A percentile compares a stretch with the other conserved stretches of the same genome.
Evolutionary conservation across 1,284 basidiomycete species (phyloP).

Genomic region (Microbotryum lychnidis-dioicae): DNA sequence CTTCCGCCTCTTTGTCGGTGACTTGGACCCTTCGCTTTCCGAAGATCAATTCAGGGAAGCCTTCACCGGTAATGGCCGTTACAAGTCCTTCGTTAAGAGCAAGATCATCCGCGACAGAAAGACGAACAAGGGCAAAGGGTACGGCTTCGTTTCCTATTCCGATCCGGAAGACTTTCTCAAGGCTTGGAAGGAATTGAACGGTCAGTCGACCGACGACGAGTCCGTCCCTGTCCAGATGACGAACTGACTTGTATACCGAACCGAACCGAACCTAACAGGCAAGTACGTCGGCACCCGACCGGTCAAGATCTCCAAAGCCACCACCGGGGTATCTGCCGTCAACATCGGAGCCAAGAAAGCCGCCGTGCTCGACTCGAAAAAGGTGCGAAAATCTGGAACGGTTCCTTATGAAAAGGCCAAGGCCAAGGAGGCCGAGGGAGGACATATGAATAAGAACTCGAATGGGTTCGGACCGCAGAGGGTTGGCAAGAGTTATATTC

Average conservation of each 20-base stretch:
- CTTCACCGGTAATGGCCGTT: conserved; percentile 49
- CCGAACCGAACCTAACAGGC: conserved; percentile 47
- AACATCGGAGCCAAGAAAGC: conserved; percentile 88
- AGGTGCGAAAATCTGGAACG: conserved; percentile 31
- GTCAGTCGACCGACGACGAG: conserved; percentile 45
- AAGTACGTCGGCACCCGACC: conserved; percentile 96
- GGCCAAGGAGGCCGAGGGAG: not conserved
- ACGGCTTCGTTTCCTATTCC: conserved; percentile 93
- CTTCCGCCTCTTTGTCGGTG: conserved; percentile 96
- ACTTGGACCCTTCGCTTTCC: conserved; percentile 95
- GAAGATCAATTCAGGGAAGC: conserved; percentile 75
- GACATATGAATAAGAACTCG: not conserved
- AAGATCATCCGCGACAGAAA: conserved; percentile 87
- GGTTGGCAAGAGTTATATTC: conserved; percentile 6
- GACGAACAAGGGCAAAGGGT: conserved; percentile 66
- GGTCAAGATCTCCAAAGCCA: conserved; percentile 79
- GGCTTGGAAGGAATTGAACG: conserved; percentile 99
- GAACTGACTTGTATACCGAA: not conserved
- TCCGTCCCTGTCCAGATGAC: not conserved
- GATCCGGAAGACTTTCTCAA: conserved; percentile 97
- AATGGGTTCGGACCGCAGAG: conserved; percentile 8
- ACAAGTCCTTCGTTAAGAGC: conserved; percentile 84
- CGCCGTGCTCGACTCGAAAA: conserved; percentile 41
- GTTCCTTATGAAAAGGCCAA: conserved; percentile 19
- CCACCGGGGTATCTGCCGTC: conserved; percentile 72